A percentile compares a stretch with the other conserved stretches of the same genome.
Evolutionary conservation across 768 basidiomycete genomes (phyloP).

Genomic region (Amanita fuliginea): DNA sequence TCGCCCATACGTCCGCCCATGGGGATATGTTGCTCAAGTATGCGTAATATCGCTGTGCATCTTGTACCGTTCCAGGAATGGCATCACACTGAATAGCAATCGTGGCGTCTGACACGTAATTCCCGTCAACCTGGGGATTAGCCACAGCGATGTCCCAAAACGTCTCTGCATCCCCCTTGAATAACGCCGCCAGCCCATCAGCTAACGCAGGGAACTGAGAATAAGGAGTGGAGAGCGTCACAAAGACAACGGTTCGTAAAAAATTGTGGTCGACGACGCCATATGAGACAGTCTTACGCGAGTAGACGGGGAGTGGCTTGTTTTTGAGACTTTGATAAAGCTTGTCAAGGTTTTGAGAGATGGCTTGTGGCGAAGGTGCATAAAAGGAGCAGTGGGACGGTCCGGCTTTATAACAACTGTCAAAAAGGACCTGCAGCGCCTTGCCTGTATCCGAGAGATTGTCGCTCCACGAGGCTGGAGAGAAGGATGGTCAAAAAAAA

Average conservation of each 20-base stretch:
- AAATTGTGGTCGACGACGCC: slow-evolving; percentile 25
- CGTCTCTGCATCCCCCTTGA: slow-evolving; percentile 17
- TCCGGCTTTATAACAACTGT: slow-evolving; percentile 25
- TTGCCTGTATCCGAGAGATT: slow-evolving; percentile 28
- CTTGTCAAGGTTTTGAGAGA: slow-evolving; percentile 22
- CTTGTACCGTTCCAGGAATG: slow-evolving; percentile 17
- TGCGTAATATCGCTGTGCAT: slow-evolving; percentile 18
- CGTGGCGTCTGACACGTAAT: neutral
- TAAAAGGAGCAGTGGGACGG: slow-evolving; percentile 26
- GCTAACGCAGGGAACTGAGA: slow-evolving; percentile 22
- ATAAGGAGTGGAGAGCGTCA: slow-evolving; percentile 24
- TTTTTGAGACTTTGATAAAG: slow-evolving; percentile 15
- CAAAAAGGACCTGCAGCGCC: slow-evolving; percentile 22
- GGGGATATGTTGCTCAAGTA: slow-evolving; percentile 14
- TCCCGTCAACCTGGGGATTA: neutral
- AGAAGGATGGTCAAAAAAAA: neutral
- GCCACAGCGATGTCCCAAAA: slow-evolving; percentile 13
- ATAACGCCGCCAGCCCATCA: slow-evolving; percentile 22
- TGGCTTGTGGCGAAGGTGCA: slow-evolving; percentile 21
- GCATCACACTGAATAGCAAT: slow-evolving; percentile 18
- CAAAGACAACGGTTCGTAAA: slow-evolving; percentile 20
- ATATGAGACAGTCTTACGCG: slow-evolving; percentile 13
- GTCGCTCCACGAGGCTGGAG: slow-evolving; percentile 21
- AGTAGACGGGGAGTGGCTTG: slow-evolving; percentile 23
- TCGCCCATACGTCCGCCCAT: slow-evolving; percentile 22